phyloP scores from a whole-genome alignment of 768 basidiomycete genomes.

The Psilocybe sp. region DNA sequence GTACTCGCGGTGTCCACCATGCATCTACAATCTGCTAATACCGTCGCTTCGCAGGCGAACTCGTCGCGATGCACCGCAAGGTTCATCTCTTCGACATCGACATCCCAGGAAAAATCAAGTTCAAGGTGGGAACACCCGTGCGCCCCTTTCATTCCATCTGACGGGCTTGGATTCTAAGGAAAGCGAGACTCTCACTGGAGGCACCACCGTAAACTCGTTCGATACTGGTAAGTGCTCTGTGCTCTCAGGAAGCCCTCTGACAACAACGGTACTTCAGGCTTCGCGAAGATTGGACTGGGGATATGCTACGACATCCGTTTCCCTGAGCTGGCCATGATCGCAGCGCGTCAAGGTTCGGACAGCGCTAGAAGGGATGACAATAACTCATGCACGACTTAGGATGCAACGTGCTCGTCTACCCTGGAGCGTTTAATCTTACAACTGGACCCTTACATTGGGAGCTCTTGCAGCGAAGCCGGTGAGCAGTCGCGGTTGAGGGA shows the following conservation, averaged over 20 bases:
- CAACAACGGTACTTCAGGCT: constrained; percentile 49
- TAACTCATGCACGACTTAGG: constrained; percentile 38
- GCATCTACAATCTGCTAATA: constrained; percentile 5
- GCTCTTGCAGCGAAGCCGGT: constrained; percentile 83
- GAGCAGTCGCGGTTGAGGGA: constrained; percentile 15
- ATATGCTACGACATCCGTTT: constrained; percentile 97
- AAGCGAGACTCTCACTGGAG: constrained; percentile 83
- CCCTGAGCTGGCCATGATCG: constrained; percentile 90
- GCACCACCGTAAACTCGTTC: constrained; percentile 71
- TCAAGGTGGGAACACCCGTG: constrained; percentile 56
- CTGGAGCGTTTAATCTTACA: constrained; percentile 92
- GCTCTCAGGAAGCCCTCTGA: neutral
- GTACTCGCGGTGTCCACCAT: constrained; percentile 27
- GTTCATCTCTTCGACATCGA: constrained; percentile 98
- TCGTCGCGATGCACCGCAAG: constrained; percentile 89
- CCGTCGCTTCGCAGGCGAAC: constrained; percentile 56
- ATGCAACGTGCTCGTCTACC: constrained; percentile 87
- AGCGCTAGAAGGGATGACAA: neutral
- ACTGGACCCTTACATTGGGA: constrained; percentile 98
- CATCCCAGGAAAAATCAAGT: constrained; percentile 87
- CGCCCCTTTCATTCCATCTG: neutral
- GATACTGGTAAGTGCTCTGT: constrained; percentile 64
- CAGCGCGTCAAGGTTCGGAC: constrained; percentile 74
- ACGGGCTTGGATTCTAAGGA: constrained; percentile 47
- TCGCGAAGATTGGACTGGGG: constrained; percentile 93